A percentile compares a stretch with the other conserved stretches of the same genome.
These are phyloP conservation scores for Aspergillus caelatus DNA, from an alignment of 2,329 filamentous ascomycete genomes.

Conservation along the genomic window DNA sequence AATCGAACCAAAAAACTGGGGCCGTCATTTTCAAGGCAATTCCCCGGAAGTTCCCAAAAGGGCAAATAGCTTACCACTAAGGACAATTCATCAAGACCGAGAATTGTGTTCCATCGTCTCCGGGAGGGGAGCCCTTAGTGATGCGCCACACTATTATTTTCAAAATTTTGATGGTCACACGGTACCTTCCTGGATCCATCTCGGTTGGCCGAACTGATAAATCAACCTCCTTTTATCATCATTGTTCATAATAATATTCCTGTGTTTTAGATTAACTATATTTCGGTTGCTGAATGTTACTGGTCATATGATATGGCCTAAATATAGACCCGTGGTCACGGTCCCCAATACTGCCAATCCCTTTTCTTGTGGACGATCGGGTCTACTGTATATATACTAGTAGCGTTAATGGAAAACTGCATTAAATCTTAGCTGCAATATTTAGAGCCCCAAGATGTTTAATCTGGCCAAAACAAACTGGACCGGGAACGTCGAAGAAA, in stretches of 20 bases:
- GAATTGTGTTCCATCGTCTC: slow-evolving; percentile 5
- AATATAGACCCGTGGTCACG: neutral
- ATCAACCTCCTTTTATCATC: neutral
- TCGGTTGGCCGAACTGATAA: neutral
- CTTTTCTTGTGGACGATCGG: neutral
- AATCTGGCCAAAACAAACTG: neutral
- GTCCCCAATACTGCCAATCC: too few relatives aligned
- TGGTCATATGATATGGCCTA: neutral
- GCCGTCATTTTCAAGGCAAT: neutral
- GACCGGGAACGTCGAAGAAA: neutral
- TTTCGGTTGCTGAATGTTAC: neutral
- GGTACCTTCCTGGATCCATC: slow-evolving; percentile 10
- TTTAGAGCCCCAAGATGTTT: too few relatives aligned
- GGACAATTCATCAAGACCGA: neutral
- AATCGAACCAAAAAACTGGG: neutral
- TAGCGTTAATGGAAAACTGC: neutral
- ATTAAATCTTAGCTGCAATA: neutral
- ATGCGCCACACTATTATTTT: slow-evolving; percentile 1
- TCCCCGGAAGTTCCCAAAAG: slow-evolving; percentile 12
- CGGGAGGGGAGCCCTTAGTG: slow-evolving; percentile 5
- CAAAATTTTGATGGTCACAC: slow-evolving; percentile 19
- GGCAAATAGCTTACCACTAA: slow-evolving; percentile 9
- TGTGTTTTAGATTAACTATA: neutral
- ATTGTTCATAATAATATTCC: neutral
- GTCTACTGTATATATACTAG: neutral